A percentile compares a stretch with the other conserved stretches of the same genome.
These are phyloP conservation scores for Trichoderma simmonsii DNA, from an alignment of 2,329 filamentous ascomycete genomes.

Conservation along the genomic window DNA sequence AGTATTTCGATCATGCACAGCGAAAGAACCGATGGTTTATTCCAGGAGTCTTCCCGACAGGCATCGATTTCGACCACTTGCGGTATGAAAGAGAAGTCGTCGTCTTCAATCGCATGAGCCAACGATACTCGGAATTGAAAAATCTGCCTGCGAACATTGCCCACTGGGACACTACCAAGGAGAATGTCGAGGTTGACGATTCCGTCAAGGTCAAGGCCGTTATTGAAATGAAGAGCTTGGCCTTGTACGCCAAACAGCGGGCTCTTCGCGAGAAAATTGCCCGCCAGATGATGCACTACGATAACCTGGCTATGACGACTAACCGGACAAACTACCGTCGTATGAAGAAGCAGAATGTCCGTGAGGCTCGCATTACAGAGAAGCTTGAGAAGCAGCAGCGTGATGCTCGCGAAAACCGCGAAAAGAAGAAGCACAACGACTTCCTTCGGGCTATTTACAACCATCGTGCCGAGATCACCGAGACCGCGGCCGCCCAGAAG, in stretches of 20 bases:
- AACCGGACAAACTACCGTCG: slow-evolving; percentile 88
- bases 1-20: slow-evolving; percentile 73
- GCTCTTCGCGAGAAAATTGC: slow-evolving; percentile 82
- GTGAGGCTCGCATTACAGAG: slow-evolving; percentile 95
- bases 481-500: slow-evolving; percentile 63
- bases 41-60: slow-evolving; percentile 83
- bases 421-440: slow-evolving; percentile 96
- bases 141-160: slow-evolving; percentile 80
- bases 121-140: slow-evolving; percentile 81
- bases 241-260: slow-evolving; percentile 83
- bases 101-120: slow-evolving; percentile 84
- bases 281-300: slow-evolving; percentile 89
- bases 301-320: slow-evolving; percentile 95
- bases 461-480: slow-evolving; percentile 75
- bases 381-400: slow-evolving; percentile 99
- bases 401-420: slow-evolving; percentile 89
- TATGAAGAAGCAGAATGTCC: slow-evolving; percentile 94
- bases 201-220: slow-evolving; percentile 82
- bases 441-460: slow-evolving; percentile 83
- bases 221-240: slow-evolving; percentile 92
- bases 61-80: slow-evolving; percentile 81
- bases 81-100: slow-evolving; percentile 84
- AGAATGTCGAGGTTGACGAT: slow-evolving; percentile 67
- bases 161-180: slow-evolving; percentile 77
- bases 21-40: slow-evolving; percentile 76